Base-by-base conservation (phyloP, 139 green algal genomes). In the Nannochloris sp. region DNA sequence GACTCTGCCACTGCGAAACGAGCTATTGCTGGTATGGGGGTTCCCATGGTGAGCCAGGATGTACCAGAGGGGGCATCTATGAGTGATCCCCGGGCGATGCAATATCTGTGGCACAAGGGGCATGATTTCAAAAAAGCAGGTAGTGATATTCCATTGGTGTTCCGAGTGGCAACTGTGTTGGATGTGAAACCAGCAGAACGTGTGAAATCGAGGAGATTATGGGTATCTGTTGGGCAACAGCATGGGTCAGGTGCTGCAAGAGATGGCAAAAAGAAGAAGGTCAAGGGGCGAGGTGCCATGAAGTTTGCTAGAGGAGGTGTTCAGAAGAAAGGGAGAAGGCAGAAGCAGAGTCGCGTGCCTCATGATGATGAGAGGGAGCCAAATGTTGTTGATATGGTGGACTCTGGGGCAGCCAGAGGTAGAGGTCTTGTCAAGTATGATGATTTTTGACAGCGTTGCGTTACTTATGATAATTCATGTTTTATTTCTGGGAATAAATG, bases 21-120 rank as follows among this genome's bases (percentile, higher is more conserved):
- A 17, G 87, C 87, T 0, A 77, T 94, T 20, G 70, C 75, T 2
- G 79, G 74, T 49, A 64, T 70, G 23, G 85, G 87, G 6, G 65
- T 63, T 25, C 77, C 84, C 9, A 61, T 91, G 56, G 72, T 81
- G 0, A 49, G 80, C 1, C 74, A 88, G 6, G 78, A 84, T 8
- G 40, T 71, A 26, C 67, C 76, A 14, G 68, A 72, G 29, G 78
- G 67, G 11, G 60, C 83, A 31, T 73, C 84, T 66, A 50, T 56
- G 16, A 67, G 61, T 12, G 73, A 82, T 65, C 56, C 77, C 1
- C 59, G 56, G 29, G 77, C 80, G 62, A 62, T 83, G 49, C 60
- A 70, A 1, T 82, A 76, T 46, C 49, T 91, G 43, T 93, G 86
- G 86, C 79, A 89, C 75, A 84, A 87, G 69, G 79, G 79, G 1